These are phyloP conservation scores for Aureobasidium sp. DNA, from an alignment of 2,329 filamentous ascomycete species.

Conservation along the genomic window DNA sequence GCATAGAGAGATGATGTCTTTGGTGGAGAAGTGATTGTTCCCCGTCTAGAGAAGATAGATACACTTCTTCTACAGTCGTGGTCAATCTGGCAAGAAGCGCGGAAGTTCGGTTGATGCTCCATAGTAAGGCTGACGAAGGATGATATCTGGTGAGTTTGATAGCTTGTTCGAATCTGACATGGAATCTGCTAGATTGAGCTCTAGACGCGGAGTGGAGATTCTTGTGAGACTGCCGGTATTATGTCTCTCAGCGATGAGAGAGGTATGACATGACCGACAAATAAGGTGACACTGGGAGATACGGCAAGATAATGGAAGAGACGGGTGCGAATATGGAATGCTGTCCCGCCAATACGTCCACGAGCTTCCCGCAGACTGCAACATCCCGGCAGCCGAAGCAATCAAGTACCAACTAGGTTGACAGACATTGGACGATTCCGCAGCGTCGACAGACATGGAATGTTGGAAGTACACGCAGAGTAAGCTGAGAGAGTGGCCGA, in stretches of 20 bases:
- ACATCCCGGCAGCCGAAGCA: constrained; percentile 10
- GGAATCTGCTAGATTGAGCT: not conserved
- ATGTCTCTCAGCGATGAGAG: not conserved
- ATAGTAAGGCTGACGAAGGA: not conserved
- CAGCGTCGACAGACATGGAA: not conserved
- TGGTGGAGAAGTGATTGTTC: constrained; percentile 24
- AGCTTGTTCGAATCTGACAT: not conserved
- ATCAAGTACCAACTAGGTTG: constrained; percentile 11
- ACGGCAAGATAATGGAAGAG: constrained; percentile 1
- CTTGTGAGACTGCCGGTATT: not conserved
- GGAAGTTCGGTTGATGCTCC: not conserved
- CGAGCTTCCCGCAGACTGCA: not conserved
- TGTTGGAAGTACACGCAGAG: constrained; percentile 4
- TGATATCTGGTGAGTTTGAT: not conserved
- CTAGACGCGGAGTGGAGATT: not conserved
- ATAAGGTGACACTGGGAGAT: constrained; percentile 3
- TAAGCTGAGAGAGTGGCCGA: constrained; percentile 8
- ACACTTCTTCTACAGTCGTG: constrained; percentile 23
- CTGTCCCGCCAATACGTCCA: constrained; percentile 11
- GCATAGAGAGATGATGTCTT: constrained; percentile 20
- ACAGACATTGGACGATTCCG: not conserved
- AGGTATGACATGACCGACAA: not conserved
- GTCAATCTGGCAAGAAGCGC: not conserved
- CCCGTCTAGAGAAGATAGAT: constrained; percentile 33
- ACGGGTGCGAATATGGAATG: constrained; percentile 6